These are phyloP conservation scores for Carnegiea gigantea DNA, from an alignment of 179 eudicot genomes.

Conservation along the genomic window DNA sequence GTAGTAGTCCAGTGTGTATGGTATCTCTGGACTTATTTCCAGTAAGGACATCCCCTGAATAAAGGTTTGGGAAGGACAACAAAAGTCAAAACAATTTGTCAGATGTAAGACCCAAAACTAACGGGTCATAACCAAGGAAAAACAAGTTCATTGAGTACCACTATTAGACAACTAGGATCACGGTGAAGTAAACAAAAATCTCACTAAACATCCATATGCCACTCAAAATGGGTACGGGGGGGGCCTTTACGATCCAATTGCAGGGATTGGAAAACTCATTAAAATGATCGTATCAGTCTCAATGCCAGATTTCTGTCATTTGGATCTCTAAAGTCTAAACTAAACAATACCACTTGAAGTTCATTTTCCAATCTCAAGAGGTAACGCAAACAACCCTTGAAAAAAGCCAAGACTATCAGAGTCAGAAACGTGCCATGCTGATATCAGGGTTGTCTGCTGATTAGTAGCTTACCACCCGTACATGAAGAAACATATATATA, in stretches of 20 bases:
- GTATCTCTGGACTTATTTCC: slow-evolving; percentile 66
- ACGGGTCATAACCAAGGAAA: background rate
- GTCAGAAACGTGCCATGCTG: background rate
- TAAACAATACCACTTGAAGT: too few species aligned
- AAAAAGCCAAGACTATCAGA: too few species aligned
- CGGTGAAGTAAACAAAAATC: background rate
- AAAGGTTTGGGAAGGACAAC: background rate
- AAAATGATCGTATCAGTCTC: too few species aligned
- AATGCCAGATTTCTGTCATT: too few species aligned
- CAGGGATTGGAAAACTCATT: too few species aligned
- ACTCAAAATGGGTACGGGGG: too few species aligned
- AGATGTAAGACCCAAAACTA: background rate
- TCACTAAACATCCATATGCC: background rate
- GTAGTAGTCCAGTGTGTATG: slow-evolving; percentile 69
- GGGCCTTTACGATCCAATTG: background rate
- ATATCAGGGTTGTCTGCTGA: background rate
- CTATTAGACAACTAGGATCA: background rate
- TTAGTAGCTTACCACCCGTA: background rate
- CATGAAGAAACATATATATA: background rate
- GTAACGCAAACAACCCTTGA: background rate
- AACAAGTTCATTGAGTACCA: background rate
- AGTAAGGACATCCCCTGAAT: slow-evolving; percentile 78
- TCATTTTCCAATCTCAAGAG: background rate
- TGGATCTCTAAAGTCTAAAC: too few species aligned
- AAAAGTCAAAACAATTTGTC: background rate